These are phyloP conservation scores for Suillus sp. DNA, from an alignment of 768 basidiomycete genomes.

Conservation along the genomic window DNA sequence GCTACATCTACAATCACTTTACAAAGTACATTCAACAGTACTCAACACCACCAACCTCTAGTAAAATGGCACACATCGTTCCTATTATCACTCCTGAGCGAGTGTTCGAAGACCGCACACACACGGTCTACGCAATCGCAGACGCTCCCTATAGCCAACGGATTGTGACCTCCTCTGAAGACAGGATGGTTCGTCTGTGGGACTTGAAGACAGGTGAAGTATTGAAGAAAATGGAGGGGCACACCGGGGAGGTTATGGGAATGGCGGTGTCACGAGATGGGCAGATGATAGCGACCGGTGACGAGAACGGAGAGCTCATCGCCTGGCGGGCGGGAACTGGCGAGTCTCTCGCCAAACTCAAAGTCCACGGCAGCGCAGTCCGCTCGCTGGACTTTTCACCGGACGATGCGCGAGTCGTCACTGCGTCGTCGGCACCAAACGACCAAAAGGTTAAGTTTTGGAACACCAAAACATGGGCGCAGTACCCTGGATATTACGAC, in stretches of 20 bases:
- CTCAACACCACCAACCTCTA: background rate
- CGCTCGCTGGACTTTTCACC: background rate
- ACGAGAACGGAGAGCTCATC: conserved; percentile 1
- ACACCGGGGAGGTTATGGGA: background rate
- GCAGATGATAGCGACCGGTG: background rate
- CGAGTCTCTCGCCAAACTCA: background rate
- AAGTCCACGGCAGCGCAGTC: background rate
- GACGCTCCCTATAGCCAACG: background rate
- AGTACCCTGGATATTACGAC: background rate
- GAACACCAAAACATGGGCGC: background rate
- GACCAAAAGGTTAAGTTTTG: background rate
- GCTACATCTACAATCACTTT: background rate
- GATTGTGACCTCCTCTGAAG: background rate
- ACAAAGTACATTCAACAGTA: background rate
- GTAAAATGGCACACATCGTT: background rate
- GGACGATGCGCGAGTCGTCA: background rate
- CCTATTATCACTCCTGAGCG: background rate
- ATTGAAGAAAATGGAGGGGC: background rate
- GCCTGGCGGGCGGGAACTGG: background rate
- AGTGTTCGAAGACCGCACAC: background rate
- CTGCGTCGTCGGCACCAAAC: background rate
- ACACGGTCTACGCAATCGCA: background rate
- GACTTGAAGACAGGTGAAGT: background rate
- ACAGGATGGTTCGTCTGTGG: background rate
- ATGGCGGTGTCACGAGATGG: background rate